phyloP scores from a whole-genome alignment of 2,329 filamentous ascomycete genomes.

The Myrmaecium sp. region DNA sequence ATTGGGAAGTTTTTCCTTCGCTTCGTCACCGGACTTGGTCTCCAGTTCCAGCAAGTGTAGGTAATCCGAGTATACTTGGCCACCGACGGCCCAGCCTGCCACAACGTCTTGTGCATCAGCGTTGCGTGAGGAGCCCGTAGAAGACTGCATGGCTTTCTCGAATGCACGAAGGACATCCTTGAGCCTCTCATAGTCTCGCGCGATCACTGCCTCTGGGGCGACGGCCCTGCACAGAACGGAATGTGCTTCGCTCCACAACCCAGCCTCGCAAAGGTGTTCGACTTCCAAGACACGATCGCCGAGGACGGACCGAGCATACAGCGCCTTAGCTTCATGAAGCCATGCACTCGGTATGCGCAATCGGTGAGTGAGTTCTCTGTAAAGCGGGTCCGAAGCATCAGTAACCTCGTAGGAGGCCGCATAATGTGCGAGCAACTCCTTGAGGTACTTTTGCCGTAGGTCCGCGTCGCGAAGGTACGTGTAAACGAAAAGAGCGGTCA shows the following conservation, averaged over 20 bases:
- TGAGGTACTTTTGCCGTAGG: constrained; percentile 45
- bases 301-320: constrained; percentile 59
- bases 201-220: constrained; percentile 62
- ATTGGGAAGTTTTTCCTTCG: constrained; percentile 13
- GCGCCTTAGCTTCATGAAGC: constrained; percentile 77
- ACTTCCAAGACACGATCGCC: constrained; percentile 57
- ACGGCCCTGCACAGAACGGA: constrained; percentile 65
- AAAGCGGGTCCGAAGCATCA: constrained; percentile 38
- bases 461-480: too few species aligned
- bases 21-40: constrained; percentile 14
- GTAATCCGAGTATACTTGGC: constrained; percentile 59
- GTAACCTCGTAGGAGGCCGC: constrained; percentile 45
- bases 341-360: constrained; percentile 58
- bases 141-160: constrained; percentile 11
- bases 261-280: constrained; percentile 61
- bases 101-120: constrained; percentile 25
- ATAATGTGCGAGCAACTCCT: constrained; percentile 81
- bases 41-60: constrained; percentile 30
- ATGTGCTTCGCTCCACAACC: constrained; percentile 66
- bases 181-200: constrained; percentile 58
- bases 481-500: too few species aligned
- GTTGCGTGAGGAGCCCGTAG: constrained; percentile 1
- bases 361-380: constrained; percentile 42
- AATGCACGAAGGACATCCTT: constrained; percentile 57
- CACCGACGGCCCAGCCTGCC: constrained; percentile 60